These are phyloP conservation scores for Globisporangium emineosum DNA, from an alignment of 352 stramenopile species.

Conservation along the genomic window DNA sequence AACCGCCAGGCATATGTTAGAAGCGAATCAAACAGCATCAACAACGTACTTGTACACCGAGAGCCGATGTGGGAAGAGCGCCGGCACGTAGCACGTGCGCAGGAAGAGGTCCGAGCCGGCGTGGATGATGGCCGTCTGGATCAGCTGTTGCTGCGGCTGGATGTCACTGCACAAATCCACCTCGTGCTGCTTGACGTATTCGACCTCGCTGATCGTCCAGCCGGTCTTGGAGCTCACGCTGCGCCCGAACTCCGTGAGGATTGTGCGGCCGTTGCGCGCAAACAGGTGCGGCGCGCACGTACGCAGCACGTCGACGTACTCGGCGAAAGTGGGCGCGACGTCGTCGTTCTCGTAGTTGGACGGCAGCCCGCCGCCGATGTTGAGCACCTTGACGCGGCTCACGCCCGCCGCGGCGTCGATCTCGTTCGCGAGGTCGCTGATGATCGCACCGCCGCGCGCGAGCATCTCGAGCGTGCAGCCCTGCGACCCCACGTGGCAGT, in stretches of 20 bases:
- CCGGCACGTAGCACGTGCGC: slow-evolving; percentile 81
- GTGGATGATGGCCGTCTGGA: slow-evolving; percentile 84
- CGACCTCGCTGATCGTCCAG: slow-evolving; percentile 86
- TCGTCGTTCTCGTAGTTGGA: slow-evolving; percentile 86
- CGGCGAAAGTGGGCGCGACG: slow-evolving; percentile 66
- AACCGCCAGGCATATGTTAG: neutral
- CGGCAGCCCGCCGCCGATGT: slow-evolving; percentile 90
- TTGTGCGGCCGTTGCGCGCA: slow-evolving; percentile 58
- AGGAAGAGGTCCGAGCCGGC: slow-evolving; percentile 89
- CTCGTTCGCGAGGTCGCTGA: slow-evolving; percentile 83
- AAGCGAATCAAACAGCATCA: neutral
- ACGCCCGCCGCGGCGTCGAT: slow-evolving; percentile 65
- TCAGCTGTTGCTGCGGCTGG: slow-evolving; percentile 19
- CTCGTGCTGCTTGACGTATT: slow-evolving; percentile 86
- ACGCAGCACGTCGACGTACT: slow-evolving; percentile 81
- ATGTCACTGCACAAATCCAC: slow-evolving; percentile 2
- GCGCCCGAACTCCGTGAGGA: slow-evolving; percentile 92
- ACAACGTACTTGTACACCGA: slow-evolving; percentile 77
- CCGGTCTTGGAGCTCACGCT: slow-evolving; percentile 84
- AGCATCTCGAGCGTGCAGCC: slow-evolving; percentile 86
- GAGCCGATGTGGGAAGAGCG: slow-evolving; percentile 76
- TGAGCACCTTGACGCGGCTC: slow-evolving; percentile 79
- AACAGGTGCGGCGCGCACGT: slow-evolving; percentile 78
- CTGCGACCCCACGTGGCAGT: slow-evolving; percentile 88
- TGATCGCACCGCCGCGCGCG: slow-evolving; percentile 57